A percentile compares a stretch with the other conserved stretches of the same genome.
phyloP scores from a whole-genome alignment of 176 grass and related monocot species.

The Themeda triandra region DNA sequence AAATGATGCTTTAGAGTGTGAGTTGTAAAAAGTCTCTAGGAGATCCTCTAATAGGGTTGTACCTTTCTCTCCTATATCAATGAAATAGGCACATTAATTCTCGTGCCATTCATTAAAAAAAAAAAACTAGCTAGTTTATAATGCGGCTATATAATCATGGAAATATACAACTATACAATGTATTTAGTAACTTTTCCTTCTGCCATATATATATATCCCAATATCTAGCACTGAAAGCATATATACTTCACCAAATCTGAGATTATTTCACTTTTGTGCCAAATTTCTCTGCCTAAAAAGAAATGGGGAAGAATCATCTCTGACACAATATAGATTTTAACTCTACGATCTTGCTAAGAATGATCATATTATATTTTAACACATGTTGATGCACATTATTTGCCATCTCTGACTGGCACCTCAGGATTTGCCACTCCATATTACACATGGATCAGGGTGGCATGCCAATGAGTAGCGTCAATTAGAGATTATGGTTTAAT shows the following conservation, averaged over 20 bases:
- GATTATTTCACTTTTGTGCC: not conserved
- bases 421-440: not conserved
- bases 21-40: too few species aligned
- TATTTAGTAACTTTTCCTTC: too few species aligned
- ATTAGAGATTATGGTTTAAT: too few species aligned
- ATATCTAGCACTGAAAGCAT: not conserved
- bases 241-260: not conserved
- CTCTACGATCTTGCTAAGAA: not conserved
- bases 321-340: not conserved
- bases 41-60: too few species aligned
- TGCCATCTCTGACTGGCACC: not conserved
- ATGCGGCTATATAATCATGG: not conserved
- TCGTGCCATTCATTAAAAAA: not conserved
- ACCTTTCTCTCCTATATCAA: too few species aligned
- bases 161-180: too few species aligned
- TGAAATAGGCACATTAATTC: too few species aligned
- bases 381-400: too few species aligned
- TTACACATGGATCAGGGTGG: not conserved
- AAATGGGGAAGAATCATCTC: not conserved
- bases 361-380: not conserved
- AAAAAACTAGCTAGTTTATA: not conserved
- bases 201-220: too few species aligned
- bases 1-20: too few species aligned
- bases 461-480: not conserved
- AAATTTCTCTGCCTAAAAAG: not conserved